Percentiles rank a stretch among this genome's conserved stretches.
Evolutionary conservation across 2,329 filamentous ascomycete genomes (phyloP).

Genomic region (Lachnellula arida): DNA sequence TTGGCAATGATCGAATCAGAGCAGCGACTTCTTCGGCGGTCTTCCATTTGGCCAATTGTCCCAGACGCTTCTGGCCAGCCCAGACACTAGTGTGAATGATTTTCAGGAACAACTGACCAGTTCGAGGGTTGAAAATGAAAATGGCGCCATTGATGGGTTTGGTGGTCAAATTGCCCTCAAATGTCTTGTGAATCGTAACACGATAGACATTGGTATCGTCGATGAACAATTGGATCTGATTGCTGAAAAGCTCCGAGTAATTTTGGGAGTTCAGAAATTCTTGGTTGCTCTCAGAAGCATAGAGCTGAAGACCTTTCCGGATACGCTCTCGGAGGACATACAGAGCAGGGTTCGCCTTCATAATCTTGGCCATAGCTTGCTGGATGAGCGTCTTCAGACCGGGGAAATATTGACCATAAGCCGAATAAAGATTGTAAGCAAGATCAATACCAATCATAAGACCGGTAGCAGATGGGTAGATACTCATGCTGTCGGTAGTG

Average conservation of each 20-base stretch:
- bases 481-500: constrained; percentile 97
- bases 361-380: constrained; percentile 98
- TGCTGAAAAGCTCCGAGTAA: constrained; percentile 98
- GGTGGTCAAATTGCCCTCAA: constrained; percentile 97
- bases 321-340: constrained; percentile 98
- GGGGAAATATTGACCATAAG: constrained; percentile 98
- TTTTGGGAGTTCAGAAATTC: constrained; percentile 99
- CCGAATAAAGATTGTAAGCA: constrained; percentile 97
- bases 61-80: constrained; percentile 98
- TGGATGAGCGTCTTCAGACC: constrained; percentile 92
- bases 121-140: constrained; percentile 99
- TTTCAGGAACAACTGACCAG: constrained; percentile 95
- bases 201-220: constrained; percentile 99
- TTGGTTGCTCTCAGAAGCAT: constrained; percentile 97
- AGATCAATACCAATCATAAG: constrained; percentile 97
- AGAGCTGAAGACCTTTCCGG: constrained; percentile 93
- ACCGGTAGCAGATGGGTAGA: constrained; percentile 94
- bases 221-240: constrained; percentile 97
- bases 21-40: constrained; percentile 99
- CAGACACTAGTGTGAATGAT: constrained; percentile 99
- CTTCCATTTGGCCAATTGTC: constrained; percentile 98
- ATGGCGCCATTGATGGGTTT: constrained; percentile 99
- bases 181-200: constrained; percentile 99
- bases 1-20: constrained; percentile 87
- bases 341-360: constrained; percentile 97